These are phyloP conservation scores for Luzula sylvatica DNA, from an alignment of 176 grass and related monocot species.

Conservation along the genomic window DNA sequence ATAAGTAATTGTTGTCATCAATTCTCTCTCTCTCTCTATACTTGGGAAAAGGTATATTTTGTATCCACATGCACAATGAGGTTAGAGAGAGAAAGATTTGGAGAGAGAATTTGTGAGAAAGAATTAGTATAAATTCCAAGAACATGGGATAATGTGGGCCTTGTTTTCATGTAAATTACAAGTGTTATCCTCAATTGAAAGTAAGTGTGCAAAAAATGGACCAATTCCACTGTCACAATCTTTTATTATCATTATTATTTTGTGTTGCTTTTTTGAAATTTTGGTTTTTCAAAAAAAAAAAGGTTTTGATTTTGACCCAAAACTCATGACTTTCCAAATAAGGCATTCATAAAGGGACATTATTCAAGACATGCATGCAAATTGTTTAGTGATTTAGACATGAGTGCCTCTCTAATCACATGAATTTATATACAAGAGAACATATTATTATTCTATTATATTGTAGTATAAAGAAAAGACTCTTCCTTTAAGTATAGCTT, in stretches of 20 bases:
- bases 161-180: slow-evolving; percentile 17
- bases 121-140: slow-evolving; percentile 15
- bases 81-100: slow-evolving; percentile 17
- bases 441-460: no score
- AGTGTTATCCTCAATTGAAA: slow-evolving; percentile 1
- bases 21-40: slow-evolving; percentile 22
- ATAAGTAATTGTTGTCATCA: slow-evolving; percentile 22
- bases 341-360: slow-evolving; percentile 14
- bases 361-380: slow-evolving; percentile 11
- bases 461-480: background rate
- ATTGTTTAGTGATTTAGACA: slow-evolving; percentile 28
- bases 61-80: slow-evolving; percentile 22
- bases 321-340: slow-evolving; percentile 18
- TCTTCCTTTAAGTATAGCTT: background rate
- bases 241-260: slow-evolving; percentile 12
- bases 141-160: slow-evolving; percentile 26
- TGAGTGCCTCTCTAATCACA: slow-evolving; percentile 7
- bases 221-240: slow-evolving; percentile 18
- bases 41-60: slow-evolving; percentile 22
- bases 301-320: slow-evolving; percentile 16
- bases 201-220: slow-evolving; percentile 13
- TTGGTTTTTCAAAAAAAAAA: slow-evolving; percentile 12
- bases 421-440: slow-evolving; percentile 12
- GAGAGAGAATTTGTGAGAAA: slow-evolving; percentile 1
- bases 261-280: background rate